Conservation (phyloP, 371 early-diverging fungal genomes). For the Cokeromyces recurvatus region DNA sequence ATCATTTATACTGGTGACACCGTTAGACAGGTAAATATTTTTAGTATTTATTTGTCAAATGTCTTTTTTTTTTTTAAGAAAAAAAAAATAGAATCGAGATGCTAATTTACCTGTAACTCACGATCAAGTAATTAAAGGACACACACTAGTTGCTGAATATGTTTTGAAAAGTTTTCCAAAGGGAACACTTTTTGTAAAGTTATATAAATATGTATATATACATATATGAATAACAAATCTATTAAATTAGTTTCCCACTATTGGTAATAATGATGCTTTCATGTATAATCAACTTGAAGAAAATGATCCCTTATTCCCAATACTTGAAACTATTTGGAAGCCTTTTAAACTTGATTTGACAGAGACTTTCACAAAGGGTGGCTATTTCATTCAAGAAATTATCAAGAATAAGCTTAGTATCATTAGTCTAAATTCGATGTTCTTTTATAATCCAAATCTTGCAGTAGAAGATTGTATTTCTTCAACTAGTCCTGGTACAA, state of each 20-base stretch:
- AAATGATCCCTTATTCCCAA: slow-evolving; percentile 21
- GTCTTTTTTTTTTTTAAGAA: too few relatives aligned
- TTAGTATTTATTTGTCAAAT: too few relatives aligned
- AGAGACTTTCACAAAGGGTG: slow-evolving; percentile 14
- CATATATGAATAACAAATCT: too few relatives aligned
- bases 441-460: slow-evolving; percentile 23
- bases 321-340: slow-evolving; percentile 21
- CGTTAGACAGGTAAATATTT: slow-evolving; percentile 29
- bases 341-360: slow-evolving; percentile 25
- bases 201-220: too few relatives aligned
- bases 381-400: slow-evolving; percentile 22
- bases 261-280: slow-evolving; percentile 44
- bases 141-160: too few relatives aligned
- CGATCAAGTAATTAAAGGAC: too few relatives aligned
- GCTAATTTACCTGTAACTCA: too few relatives aligned
- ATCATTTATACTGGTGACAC: slow-evolving; percentile 50
- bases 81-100: too few relatives aligned
- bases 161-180: too few relatives aligned
- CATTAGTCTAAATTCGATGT: slow-evolving; percentile 25
- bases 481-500: slow-evolving; percentile 17
- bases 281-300: slow-evolving; percentile 22
- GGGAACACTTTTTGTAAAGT: too few relatives aligned
- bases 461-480: slow-evolving; percentile 21
- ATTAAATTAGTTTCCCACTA: slow-evolving; percentile 31
- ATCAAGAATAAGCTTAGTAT: slow-evolving; percentile 13